Conservation (phyloP, 2,329 filamentous ascomycete genomes). For the Ascochyta viciae-villosae region DNA sequence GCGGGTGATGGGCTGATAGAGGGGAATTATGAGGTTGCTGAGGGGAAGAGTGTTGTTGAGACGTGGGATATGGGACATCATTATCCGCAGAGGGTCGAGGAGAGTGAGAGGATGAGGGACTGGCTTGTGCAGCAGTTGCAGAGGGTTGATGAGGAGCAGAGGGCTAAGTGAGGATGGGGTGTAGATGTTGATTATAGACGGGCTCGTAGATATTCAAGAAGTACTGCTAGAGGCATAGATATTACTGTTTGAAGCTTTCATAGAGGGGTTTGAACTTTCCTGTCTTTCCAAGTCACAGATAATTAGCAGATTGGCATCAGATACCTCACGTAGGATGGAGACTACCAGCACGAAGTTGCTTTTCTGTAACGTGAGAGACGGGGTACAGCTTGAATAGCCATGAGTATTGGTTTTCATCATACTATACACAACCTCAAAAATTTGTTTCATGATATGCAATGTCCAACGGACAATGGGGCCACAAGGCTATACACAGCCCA, state of each 20-base stretch:
- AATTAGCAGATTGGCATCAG: too few relatives aligned
- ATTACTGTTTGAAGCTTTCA: too few relatives aligned
- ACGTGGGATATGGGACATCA: slow-evolving; percentile 47
- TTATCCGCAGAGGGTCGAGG: slow-evolving; percentile 42
- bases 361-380: too few relatives aligned
- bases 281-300: too few relatives aligned
- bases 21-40: slow-evolving; percentile 32
- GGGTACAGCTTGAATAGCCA: too few relatives aligned
- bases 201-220: too few relatives aligned
- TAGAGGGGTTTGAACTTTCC: too few relatives aligned
- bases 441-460: slow-evolving; percentile 25
- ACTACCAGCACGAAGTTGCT: too few relatives aligned
- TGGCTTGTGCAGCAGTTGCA: slow-evolving; percentile 31
- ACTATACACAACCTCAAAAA: slow-evolving; percentile 24
- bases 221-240: too few relatives aligned
- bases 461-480: slow-evolving; percentile 14
- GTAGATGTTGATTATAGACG: too few relatives aligned
- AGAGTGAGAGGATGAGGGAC: slow-evolving; percentile 38
- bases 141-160: slow-evolving; percentile 1
- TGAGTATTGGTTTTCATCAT: background rate
- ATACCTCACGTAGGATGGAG: too few relatives aligned
- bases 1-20: slow-evolving; percentile 40
- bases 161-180: background rate
- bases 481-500: slow-evolving; percentile 13
- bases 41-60: slow-evolving; percentile 33